Evolutionary conservation across 176 grass and related monocot genomes (phyloP), one percentile per base, ranked within the genome.

Genomic region (Leersia perrieri): DNA sequence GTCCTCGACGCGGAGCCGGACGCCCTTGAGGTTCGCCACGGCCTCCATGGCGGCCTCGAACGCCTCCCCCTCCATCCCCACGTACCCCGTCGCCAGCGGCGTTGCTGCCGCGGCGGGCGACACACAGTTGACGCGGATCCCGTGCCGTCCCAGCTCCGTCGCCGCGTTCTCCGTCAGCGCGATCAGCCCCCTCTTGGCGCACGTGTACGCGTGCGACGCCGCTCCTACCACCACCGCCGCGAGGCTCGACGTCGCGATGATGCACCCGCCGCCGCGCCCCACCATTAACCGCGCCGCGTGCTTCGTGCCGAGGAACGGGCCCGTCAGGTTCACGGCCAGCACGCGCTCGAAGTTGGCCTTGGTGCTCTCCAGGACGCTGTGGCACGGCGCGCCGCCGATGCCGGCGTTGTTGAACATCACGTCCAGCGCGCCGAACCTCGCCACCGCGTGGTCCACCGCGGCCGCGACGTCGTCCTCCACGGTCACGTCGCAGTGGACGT

Each of bases 351-450:
- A 89, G 83, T 89, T 60, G 23, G 60, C 79, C 75, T 84, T 84
- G 75, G 66, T 78, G 85, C 36, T 83, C 39, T 91, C 74, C 26
- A 32, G 73, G 60, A 91, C 87, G 78, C 1, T 75, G 79, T 85
- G 71, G 83, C 88, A 90, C 35, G 72, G 42, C n/a, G 51, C 82
- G 14, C 82, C 87, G 61, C 86, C 68, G 80, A 88, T 82, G 7
- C 90, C 90, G 11, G 90, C 90, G 73, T 89, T 91, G 86, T 85
- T 91, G 89, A 85, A 88, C 86, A 91, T 91, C 66, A 91, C 20
- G 66, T 91, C 89, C 3, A 91, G 77, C 18, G 15, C 38, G 6
- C 89, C 89, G 78, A 73, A 85, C 35, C 60, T 65, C 15, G 85
- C 33, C 58, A 91, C 77, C 71, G 89, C 40, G 73, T 80, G 69